phyloP scores from a whole-genome alignment of 2,329 filamentous ascomycete genomes.

The Neonectria punicea region DNA sequence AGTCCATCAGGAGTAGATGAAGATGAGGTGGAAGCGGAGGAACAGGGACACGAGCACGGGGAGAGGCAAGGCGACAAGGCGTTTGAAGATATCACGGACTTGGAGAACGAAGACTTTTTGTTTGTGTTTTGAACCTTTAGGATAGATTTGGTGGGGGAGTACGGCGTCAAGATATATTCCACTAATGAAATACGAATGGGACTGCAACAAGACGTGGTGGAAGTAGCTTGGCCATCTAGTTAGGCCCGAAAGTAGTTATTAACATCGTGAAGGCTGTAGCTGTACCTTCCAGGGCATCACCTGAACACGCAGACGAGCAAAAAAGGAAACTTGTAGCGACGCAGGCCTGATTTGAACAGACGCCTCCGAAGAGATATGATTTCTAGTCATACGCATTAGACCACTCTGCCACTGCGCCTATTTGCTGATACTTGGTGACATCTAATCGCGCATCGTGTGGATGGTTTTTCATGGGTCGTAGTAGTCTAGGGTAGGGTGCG shows the following conservation, averaged over 20 bases:
- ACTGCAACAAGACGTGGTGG: neutral
- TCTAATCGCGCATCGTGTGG: neutral
- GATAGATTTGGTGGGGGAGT: neutral
- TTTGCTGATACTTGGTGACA: neutral
- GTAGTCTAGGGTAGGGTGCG: neutral
- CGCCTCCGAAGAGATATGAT: neutral
- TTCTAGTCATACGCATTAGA: neutral
- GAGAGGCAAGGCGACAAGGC: slow-evolving; percentile 39
- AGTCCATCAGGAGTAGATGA: slow-evolving; percentile 18
- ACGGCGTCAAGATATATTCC: slow-evolving; percentile 2
- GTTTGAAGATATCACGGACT: slow-evolving; percentile 65
- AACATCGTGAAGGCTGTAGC: neutral
- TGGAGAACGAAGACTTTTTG: slow-evolving; percentile 72
- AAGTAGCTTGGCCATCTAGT: neutral
- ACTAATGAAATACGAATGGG: neutral
- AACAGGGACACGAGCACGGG: slow-evolving; percentile 7
- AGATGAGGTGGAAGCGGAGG: slow-evolving; percentile 21
- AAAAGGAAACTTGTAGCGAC: neutral
- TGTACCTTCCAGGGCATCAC: neutral
- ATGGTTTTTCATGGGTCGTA: neutral
- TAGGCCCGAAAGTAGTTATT: neutral
- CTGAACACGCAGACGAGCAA: neutral
- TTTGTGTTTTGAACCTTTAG: slow-evolving; percentile 58
- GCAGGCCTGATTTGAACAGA: neutral
- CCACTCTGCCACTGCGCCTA: neutral